Evolutionary conservation across 163 green algal genomes (phyloP).

Genomic region (Chloroidium sp.): DNA sequence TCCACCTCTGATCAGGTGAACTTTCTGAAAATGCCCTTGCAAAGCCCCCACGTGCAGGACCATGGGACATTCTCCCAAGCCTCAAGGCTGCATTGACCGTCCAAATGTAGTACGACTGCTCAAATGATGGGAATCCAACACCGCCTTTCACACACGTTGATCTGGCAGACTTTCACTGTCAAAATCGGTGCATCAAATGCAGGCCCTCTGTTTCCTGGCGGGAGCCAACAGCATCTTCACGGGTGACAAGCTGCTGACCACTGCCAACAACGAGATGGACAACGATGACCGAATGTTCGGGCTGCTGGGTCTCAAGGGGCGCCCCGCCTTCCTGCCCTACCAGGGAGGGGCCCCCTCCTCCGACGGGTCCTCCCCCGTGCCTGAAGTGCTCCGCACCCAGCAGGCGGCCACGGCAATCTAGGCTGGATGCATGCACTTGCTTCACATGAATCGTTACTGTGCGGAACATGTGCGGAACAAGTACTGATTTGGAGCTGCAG

Average conservation of each 20-base stretch:
- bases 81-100: too few relatives aligned
- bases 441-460: too few relatives aligned
- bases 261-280: slow-evolving; percentile 86
- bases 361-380: not conserved
- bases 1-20: slow-evolving; percentile 59
- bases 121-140: too few relatives aligned
- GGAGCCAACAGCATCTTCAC: slow-evolving; percentile 98
- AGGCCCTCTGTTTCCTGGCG: slow-evolving; percentile 91
- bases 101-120: too few relatives aligned
- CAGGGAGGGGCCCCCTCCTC: slow-evolving; percentile 37
- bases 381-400: not conserved
- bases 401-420: not conserved
- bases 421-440: too few relatives aligned
- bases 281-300: slow-evolving; percentile 82
- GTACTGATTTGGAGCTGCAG: too few relatives aligned
- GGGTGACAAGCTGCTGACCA: slow-evolving; percentile 98
- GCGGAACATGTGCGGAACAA: too few relatives aligned
- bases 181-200: slow-evolving; percentile 2
- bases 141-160: too few relatives aligned
- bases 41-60: not conserved
- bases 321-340: slow-evolving; percentile 82
- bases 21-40: not conserved
- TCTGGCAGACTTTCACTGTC: too few relatives aligned
- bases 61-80: too few relatives aligned
- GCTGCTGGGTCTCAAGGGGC: slow-evolving; percentile 60